Base-by-base conservation (phyloP, 1,139 yeast genomes). In the Magnusiomyces magnusii region DNA sequence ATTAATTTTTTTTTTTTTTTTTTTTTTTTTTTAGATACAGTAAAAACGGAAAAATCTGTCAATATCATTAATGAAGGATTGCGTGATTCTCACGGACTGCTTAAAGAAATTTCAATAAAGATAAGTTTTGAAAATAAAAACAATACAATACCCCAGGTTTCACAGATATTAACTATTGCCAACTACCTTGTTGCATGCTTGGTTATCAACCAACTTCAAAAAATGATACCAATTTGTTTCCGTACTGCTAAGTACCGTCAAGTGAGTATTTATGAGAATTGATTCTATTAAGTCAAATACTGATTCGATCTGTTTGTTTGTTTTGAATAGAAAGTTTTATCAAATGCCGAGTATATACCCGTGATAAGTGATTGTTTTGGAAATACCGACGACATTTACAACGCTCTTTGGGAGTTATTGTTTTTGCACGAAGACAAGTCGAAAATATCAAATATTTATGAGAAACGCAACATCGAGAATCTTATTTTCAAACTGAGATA, bases 141-240 rank as follows among this genome's bases (percentile, higher is more conserved):
- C 31, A n/a, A 15, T n/a, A 10, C 31, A 10, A 50, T 25, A 28
- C 42, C 25, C 17, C 39, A 3, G 27, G n/a, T 13, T 41, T 41
- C 44, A 13, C 44, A 41, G n/a, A 50, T 50, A 24, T 9, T 24
- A 19, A 13, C 24, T 5, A 23, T 47, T 47, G 3, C 28, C 10
- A 47, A 47, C 28, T 47, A 47, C 50, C 15, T 50, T 28, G n/a
- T 50, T n/a, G 39, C 53, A 2, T 50, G 53, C 21, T 31, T 50
- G n/a, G 42, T 50, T 7, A 50, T 50, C 24, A 21, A 50, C 25
- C 53, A 50, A 23, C 36, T 50, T 19, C 53, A 50, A 17, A 10
- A 15, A 9, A 25, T 50, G 42, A n/a, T 50, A 31, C 53, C 53
- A 15, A 50, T 50, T 15, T 15, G 25, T 25, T 50, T 50, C 25